These are phyloP conservation scores for Fusarium veterinarium DNA, from an alignment of 2,329 filamentous ascomycete genomes.

Conservation along the genomic window DNA sequence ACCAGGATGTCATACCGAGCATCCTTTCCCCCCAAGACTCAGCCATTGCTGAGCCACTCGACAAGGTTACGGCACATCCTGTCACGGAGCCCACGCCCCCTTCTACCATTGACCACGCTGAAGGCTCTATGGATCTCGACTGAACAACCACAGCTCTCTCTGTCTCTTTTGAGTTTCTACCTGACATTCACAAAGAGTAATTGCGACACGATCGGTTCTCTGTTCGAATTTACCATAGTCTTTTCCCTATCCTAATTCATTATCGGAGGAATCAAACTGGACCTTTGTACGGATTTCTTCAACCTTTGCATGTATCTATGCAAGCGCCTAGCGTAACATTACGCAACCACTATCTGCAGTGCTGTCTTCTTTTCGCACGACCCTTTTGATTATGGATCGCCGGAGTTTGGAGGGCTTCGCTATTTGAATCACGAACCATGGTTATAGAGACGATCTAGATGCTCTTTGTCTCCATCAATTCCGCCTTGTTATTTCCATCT, in stretches of 20 bases:
- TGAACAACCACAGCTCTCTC: conserved; percentile 31
- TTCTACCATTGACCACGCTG: conserved; percentile 54
- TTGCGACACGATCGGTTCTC: conserved; percentile 26
- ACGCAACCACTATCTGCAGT: background rate
- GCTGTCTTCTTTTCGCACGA: conserved; percentile 8
- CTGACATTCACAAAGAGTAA: conserved; percentile 10
- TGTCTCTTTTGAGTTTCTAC: background rate
- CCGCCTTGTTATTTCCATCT: conserved; percentile 4
- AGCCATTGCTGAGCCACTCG: conserved; percentile 45
- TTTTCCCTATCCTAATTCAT: conserved; percentile 17
- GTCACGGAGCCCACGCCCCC: conserved; percentile 55
- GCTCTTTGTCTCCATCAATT: conserved; percentile 23
- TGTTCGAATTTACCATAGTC: conserved; percentile 33
- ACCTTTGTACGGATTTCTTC: conserved; percentile 27
- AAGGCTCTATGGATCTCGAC: conserved; percentile 55
- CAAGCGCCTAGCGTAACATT: background rate
- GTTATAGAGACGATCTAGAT: conserved; percentile 43
- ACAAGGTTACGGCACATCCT: conserved; percentile 47
- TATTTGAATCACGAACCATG: conserved; percentile 40
- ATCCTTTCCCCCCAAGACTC: conserved; percentile 45
- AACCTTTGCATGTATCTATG: conserved; percentile 3
- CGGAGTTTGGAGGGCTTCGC: conserved; percentile 40
- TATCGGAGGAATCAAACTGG: conserved; percentile 21
- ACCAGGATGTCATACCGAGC: conserved; percentile 42
- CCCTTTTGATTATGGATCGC: conserved; percentile 34